Evolutionary conservation across 768 basidiomycete species (phyloP).

Genomic region (Dictyophora rubrovolvata): DNA sequence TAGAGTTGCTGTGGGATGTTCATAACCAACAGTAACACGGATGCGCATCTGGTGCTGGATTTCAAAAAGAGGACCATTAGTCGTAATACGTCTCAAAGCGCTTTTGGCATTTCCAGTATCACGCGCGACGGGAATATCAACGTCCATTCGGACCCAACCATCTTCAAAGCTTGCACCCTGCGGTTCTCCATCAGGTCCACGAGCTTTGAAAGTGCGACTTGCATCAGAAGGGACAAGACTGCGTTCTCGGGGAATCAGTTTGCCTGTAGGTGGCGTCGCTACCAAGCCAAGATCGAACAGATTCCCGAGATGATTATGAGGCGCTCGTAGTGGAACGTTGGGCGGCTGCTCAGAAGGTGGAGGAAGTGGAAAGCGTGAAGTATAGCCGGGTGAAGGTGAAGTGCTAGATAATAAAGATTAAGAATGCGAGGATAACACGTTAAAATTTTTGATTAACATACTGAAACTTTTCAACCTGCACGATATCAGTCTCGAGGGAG

Average conservation of each 20-base stretch:
- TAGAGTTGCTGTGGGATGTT: conserved; percentile 21
- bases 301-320: conserved; percentile 37
- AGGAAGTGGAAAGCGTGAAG: conserved; percentile 46
- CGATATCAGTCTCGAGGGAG: conserved; percentile 44
- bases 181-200: conserved; percentile 20
- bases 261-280: conserved; percentile 23
- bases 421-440: not conserved
- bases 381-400: conserved; percentile 31
- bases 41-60: conserved; percentile 46
- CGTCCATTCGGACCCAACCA: conserved; percentile 50
- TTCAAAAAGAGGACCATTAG: conserved; percentile 43
- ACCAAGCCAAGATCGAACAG: conserved; percentile 43
- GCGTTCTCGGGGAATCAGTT: conserved; percentile 8
- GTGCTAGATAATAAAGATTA: conserved; percentile 23
- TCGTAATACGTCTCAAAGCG: conserved; percentile 21
- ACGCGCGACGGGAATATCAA: conserved; percentile 38
- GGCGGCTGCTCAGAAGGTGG: conserved; percentile 53
- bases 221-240: conserved; percentile 12
- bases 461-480: conserved; percentile 62
- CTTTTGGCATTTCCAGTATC: conserved; percentile 16
- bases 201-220: conserved; percentile 25
- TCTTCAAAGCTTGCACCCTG: not conserved
- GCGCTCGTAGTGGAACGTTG: conserved; percentile 39
- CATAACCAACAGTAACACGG: conserved; percentile 48
- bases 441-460: conserved; percentile 22